These are phyloP conservation scores for Trypanosomatidae sp. DNA, from an alignment of 208 protist species.

Conservation along the genomic window DNA sequence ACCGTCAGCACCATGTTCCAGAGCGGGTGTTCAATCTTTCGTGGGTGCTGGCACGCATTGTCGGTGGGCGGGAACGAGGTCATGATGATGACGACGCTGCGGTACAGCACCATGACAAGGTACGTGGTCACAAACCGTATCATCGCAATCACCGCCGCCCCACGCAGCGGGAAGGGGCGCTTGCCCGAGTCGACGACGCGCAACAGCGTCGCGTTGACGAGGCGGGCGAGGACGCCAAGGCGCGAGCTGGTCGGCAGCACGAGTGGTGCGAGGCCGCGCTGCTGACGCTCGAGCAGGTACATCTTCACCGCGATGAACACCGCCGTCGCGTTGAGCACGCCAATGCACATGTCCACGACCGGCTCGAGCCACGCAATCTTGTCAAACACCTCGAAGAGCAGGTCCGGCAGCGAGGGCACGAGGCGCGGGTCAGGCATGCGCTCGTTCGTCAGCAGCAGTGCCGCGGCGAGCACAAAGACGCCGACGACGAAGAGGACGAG, in stretches of 20 bases:
- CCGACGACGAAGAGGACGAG: conserved; percentile 32
- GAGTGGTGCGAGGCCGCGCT: conserved; percentile 6
- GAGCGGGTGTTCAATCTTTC: conserved; percentile 34
- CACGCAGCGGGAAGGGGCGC: conserved; percentile 15
- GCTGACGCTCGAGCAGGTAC: conserved; percentile 38
- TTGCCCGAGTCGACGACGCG: conserved; percentile 22
- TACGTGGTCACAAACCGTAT: conserved; percentile 71
- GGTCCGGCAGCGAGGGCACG: conserved; percentile 49
- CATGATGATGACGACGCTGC: conserved; percentile 46
- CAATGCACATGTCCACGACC: conserved; percentile 42
- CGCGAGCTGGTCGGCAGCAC: conserved; percentile 4
- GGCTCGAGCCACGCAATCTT: conserved; percentile 23
- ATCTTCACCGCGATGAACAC: conserved; percentile 38
- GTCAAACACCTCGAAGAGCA: conserved; percentile 50
- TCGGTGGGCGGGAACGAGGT: conserved; percentile 77
- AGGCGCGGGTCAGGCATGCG: conserved; percentile 64
- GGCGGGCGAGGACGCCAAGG: conserved; percentile 6
- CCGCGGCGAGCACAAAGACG: conserved; percentile 31
- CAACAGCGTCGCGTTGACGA: conserved; percentile 28
- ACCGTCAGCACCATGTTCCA: conserved; percentile 71
- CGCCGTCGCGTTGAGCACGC: conserved; percentile 21
- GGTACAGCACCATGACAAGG: conserved; percentile 44
- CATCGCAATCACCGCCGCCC: conserved; percentile 22
- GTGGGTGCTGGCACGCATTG: conserved; percentile 64
- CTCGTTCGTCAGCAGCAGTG: conserved; percentile 48